A percentile compares a stretch with the other conserved stretches of the same genome.
Evolutionary conservation across 768 basidiomycete genomes (phyloP).

Genomic region (Tulasnella sp.): DNA sequence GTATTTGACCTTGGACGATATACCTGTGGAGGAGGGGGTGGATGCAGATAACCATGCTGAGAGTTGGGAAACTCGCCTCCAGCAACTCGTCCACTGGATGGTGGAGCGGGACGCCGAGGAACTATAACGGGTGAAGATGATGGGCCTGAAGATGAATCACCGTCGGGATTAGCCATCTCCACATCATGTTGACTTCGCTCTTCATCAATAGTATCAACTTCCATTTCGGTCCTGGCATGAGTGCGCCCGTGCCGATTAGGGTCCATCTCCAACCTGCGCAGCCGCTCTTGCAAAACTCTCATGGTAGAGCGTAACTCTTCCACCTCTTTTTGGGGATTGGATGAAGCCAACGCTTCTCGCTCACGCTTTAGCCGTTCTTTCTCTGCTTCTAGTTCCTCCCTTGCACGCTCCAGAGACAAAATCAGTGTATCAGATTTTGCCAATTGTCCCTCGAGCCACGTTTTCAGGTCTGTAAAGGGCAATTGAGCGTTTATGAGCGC

Average conservation of each 20-base stretch:
- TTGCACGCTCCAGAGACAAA: conserved; percentile 5
- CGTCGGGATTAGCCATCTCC: not conserved
- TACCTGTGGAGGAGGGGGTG: too few species aligned
- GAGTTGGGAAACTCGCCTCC: too few species aligned
- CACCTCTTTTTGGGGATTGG: not conserved
- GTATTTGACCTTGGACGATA: too few species aligned
- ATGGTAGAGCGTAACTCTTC: conserved; percentile 1
- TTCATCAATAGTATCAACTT: not conserved
- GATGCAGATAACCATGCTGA: too few species aligned
- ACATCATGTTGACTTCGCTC: not conserved
- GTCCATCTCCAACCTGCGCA: conserved; percentile 1
- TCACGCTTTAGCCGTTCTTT: not conserved
- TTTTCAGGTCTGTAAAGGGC: conserved; percentile 6
- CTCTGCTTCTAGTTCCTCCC: conserved; percentile 7
- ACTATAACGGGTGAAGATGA: not conserved
- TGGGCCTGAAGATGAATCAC: not conserved
- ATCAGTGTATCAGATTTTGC: conserved; percentile 11
- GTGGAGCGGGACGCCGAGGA: not conserved
- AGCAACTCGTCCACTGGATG: too few species aligned
- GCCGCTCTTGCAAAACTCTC: conserved; percentile 3
- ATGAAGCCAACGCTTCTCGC: not conserved
- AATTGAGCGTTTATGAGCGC: not conserved
- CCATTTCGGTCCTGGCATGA: not conserved
- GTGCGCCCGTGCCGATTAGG: not conserved
- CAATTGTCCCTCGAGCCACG: conserved; percentile 12